Evolutionary conservation across 192 early-diverging fungal species (phyloP), one percentile per base, ranked within the genome.

Genomic region (Coemansia sp.): DNA sequence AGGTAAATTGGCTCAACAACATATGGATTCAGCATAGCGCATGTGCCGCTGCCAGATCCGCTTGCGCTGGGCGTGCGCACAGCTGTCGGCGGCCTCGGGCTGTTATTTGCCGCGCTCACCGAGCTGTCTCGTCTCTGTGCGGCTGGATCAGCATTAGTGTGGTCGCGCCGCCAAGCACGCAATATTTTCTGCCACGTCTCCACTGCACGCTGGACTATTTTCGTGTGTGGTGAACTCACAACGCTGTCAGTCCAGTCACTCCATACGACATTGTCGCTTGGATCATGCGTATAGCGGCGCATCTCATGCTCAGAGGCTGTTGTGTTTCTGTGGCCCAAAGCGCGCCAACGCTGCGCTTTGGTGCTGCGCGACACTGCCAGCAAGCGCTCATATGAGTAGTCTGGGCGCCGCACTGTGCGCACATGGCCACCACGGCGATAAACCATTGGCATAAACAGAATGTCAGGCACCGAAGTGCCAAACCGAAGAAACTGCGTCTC

Each of bases 121-220:
- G 57, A 48, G 67, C 64, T 67, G 47, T 55, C 64, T 10, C 53
- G 53, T 15, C 63, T 57, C 25, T 59, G 63, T 7, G 25, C 45
- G 37, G 43, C 7, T 7, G 35, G 50, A 27, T 47, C 39, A 5
- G 4, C 2, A 15, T 43, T 43, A 11, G 15, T 2, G 54, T 59
- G 60, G 9, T 35, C 60, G 17, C 59, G 60, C 27, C 45, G 47
- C 64, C 71, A 63, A 52, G 38, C 56, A 9, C 57, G 61, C 17
- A 67, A 29, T 19, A 79, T 66, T 24, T 21, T 63, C n/a, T 64
- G 59, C 76, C 76, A 79, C 67, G 66, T 79, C 0, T 22, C 29
- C 8, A 64, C 17, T 0, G 64, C 76, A 3, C 39, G 76, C 14
- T 63, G 47, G 48, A 59, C 62, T 5, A 66, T 15, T 15, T 25